These are phyloP conservation scores for Gyromitra esculenta DNA, from an alignment of 2,329 filamentous ascomycete genomes.

Conservation along the genomic window DNA sequence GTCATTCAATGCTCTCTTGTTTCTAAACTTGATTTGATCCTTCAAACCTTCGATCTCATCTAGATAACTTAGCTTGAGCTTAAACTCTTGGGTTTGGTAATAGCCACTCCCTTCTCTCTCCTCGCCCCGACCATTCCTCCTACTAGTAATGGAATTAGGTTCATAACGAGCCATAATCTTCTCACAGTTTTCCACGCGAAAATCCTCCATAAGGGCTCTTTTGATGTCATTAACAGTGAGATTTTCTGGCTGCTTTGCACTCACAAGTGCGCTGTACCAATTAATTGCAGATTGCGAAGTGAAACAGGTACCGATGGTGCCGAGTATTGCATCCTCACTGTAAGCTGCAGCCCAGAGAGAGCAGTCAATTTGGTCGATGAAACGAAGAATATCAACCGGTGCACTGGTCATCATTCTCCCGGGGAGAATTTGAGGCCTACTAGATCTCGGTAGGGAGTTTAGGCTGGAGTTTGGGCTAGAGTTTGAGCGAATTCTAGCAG, in stretches of 20 bases:
- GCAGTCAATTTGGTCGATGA: constrained; percentile 48
- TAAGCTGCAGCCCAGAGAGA: constrained; percentile 34
- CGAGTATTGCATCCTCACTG: constrained; percentile 24
- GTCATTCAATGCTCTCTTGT: constrained; percentile 33
- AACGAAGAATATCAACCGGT: constrained; percentile 33
- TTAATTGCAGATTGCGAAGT: constrained; percentile 4
- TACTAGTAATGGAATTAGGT: background rate
- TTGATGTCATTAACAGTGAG: constrained; percentile 39
- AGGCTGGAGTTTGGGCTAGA: background rate
- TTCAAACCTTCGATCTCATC: constrained; percentile 41
- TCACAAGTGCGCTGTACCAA: constrained; percentile 26
- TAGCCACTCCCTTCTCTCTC: constrained; percentile 11
- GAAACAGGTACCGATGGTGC: constrained; percentile 29
- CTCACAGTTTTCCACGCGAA: constrained; percentile 41
- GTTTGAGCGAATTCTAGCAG: background rate
- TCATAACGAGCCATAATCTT: constrained; percentile 39
- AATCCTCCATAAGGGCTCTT: constrained; percentile 30
- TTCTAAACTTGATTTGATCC: constrained; percentile 42
- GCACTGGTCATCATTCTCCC: constrained; percentile 17
- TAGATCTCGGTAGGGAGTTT: background rate
- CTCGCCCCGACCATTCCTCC: background rate
- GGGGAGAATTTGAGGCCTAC: constrained; percentile 4
- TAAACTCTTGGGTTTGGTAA: constrained; percentile 43
- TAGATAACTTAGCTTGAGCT: constrained; percentile 41
- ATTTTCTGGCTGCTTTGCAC: constrained; percentile 11